These are phyloP conservation scores for Saitozyma podzolica DNA, from an alignment of 768 basidiomycete species.

Conservation along the genomic window DNA sequence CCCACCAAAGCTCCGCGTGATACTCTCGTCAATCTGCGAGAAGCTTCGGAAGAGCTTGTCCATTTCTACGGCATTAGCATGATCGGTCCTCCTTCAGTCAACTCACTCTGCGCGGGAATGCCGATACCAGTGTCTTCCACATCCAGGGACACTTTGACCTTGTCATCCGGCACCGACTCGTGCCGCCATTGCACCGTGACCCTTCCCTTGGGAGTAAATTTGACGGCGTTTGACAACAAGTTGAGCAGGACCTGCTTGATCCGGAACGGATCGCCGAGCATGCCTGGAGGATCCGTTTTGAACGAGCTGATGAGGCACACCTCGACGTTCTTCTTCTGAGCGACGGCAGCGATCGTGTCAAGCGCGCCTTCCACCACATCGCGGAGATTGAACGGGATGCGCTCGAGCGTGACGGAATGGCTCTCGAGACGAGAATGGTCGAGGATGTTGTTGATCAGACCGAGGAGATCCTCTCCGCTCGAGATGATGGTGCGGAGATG, in stretches of 20 bases:
- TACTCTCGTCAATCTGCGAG: constrained; percentile 42
- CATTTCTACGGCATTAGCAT: constrained; percentile 24
- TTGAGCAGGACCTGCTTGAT: constrained; percentile 42
- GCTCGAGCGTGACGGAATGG: constrained; percentile 37
- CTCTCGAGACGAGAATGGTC: constrained; percentile 36
- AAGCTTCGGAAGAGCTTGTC: constrained; percentile 42
- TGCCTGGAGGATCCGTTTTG: constrained; percentile 31
- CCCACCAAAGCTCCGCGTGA: constrained; percentile 38
- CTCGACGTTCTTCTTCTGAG: constrained; percentile 39
- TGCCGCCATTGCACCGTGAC: constrained; percentile 35
- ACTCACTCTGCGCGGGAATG: constrained; percentile 31
- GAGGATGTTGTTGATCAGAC: constrained; percentile 42
- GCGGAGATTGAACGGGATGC: constrained; percentile 39
- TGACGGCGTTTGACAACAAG: constrained; percentile 42
- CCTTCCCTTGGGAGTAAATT: constrained; percentile 34
- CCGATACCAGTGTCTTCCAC: constrained; percentile 47
- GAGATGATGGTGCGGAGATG: constrained; percentile 37
- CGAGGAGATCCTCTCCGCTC: constrained; percentile 37
- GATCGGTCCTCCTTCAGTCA: not conserved
- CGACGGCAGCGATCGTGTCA: constrained; percentile 36
- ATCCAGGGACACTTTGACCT: constrained; percentile 17
- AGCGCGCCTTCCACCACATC: constrained; percentile 38
- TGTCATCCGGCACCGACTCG: constrained; percentile 10
- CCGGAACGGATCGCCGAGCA: constrained; percentile 42
- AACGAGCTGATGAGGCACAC: constrained; percentile 32